Percentiles rank a stretch among this genome's conserved stretches.
These are phyloP conservation scores for Xeromyces bisporus DNA, from an alignment of 495 filamentous ascomycete genomes.

Conservation along the genomic window DNA sequence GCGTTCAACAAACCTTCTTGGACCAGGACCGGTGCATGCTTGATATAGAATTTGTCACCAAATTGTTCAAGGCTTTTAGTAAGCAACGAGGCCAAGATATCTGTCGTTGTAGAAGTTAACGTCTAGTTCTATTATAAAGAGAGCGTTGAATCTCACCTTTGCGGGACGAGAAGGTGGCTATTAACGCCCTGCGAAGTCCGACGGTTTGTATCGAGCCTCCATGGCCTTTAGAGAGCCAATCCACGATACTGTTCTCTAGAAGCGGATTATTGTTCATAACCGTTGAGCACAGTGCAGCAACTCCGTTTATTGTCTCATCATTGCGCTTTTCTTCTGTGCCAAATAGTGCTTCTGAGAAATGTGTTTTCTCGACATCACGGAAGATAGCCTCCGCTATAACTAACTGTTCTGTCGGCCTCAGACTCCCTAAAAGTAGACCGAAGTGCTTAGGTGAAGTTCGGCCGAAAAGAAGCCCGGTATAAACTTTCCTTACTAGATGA, in stretches of 20 bases:
- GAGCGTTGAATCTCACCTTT: too few relatives aligned
- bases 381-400: slow-evolving; percentile 40
- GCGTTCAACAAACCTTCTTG: slow-evolving; percentile 54
- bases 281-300: slow-evolving; percentile 24
- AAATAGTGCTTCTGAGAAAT: slow-evolving; percentile 19
- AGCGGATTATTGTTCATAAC: slow-evolving; percentile 17
- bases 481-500: slow-evolving; percentile 33
- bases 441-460: slow-evolving; percentile 14
- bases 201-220: slow-evolving; percentile 46
- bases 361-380: slow-evolving; percentile 38
- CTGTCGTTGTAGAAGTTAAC: slow-evolving; percentile 20
- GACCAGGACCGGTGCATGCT: slow-evolving; percentile 59
- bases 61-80: slow-evolving; percentile 56
- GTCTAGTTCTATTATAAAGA: slow-evolving; percentile 1
- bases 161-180: slow-evolving; percentile 40
- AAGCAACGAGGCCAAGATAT: slow-evolving; percentile 38
- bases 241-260: slow-evolving; percentile 37
- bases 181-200: slow-evolving; percentile 46
- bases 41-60: slow-evolving; percentile 73
- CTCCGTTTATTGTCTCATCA: slow-evolving; percentile 13
- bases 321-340: slow-evolving; percentile 1
- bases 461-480: slow-evolving; percentile 26
- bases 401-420: slow-evolving; percentile 41
- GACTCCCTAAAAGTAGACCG: slow-evolving; percentile 23
- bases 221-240: slow-evolving; percentile 43